A percentile compares a stretch with the other conserved stretches of the same genome.
phyloP scores from a whole-genome alignment of 140 eudicot genomes.

The Anethum foeniculum region DNA sequence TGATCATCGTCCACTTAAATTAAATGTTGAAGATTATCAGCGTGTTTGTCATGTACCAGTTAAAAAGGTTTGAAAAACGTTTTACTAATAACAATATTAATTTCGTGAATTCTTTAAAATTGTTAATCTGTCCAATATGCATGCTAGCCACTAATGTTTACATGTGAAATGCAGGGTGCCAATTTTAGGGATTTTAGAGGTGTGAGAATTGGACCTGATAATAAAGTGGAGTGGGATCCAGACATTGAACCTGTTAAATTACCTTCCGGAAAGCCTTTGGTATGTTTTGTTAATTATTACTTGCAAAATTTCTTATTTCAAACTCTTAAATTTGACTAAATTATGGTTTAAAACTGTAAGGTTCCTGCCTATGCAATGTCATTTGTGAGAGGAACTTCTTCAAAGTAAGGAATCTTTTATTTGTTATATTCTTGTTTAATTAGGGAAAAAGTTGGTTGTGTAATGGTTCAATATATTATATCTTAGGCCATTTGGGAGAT shows the following conservation, averaged over 20 bases:
- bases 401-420: constrained; percentile 35
- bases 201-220: constrained; percentile 43
- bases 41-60: constrained; percentile 64
- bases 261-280: constrained; percentile 70
- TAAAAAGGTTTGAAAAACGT: constrained; percentile 39
- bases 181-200: constrained; percentile 69
- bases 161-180: constrained; percentile 49
- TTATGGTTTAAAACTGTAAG: constrained; percentile 20
- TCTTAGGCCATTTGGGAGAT: constrained; percentile 72
- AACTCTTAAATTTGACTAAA: neutral
- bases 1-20: constrained; percentile 59
- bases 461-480: neutral
- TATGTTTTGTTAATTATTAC: constrained; percentile 9
- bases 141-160: neutral
- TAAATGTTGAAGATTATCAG: constrained; percentile 55
- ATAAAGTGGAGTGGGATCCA: constrained; percentile 63
- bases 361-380: constrained; percentile 80
- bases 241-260: constrained; percentile 35
- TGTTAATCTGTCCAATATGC: neutral
- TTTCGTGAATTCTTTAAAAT: neutral
- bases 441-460: neutral
- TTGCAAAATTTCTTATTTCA: neutral
- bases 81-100: neutral
- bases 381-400: constrained; percentile 52
- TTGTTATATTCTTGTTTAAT: neutral